Conservation (phyloP, 768 basidiomycete species). For the Boletus rufocinnamomeus region DNA sequence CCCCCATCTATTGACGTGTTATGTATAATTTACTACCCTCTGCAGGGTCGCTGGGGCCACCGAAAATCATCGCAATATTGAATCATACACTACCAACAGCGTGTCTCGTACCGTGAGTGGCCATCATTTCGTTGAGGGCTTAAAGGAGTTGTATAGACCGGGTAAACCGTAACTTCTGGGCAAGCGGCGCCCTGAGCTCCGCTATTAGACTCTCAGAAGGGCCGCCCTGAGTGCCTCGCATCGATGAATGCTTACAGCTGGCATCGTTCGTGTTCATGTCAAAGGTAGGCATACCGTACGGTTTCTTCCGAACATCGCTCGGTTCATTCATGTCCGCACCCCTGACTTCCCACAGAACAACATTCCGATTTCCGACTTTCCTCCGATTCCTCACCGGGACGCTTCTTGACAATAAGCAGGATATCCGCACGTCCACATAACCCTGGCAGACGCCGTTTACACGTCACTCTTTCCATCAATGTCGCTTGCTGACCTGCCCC, state of each 20-base stretch:
- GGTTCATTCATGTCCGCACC: background rate
- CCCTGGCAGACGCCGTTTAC: background rate
- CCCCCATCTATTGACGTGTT: too few species aligned
- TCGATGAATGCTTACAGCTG: background rate
- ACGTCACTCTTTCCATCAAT: slow-evolving; percentile 1
- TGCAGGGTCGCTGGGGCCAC: background rate
- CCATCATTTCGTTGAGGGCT: background rate
- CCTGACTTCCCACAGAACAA: background rate
- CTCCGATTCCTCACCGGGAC: background rate
- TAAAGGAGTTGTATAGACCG: background rate
- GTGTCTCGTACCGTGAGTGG: background rate
- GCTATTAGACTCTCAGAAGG: background rate
- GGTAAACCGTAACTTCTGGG: background rate
- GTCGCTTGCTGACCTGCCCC: slow-evolving; percentile 23
- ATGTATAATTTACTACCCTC: background rate
- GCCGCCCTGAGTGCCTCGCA: too few species aligned
- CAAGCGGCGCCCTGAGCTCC: background rate
- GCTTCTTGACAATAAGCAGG: too few species aligned
- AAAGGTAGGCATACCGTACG: too few species aligned
- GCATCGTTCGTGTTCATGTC: background rate
- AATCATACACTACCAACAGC: background rate
- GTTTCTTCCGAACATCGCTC: too few species aligned
- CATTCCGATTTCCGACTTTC: slow-evolving; percentile 11
- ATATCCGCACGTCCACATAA: background rate
- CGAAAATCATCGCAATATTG: background rate